Evolutionary conservation across 139 green algal species (phyloP).

Genomic region (Limnomonas spitsbergensis): DNA sequence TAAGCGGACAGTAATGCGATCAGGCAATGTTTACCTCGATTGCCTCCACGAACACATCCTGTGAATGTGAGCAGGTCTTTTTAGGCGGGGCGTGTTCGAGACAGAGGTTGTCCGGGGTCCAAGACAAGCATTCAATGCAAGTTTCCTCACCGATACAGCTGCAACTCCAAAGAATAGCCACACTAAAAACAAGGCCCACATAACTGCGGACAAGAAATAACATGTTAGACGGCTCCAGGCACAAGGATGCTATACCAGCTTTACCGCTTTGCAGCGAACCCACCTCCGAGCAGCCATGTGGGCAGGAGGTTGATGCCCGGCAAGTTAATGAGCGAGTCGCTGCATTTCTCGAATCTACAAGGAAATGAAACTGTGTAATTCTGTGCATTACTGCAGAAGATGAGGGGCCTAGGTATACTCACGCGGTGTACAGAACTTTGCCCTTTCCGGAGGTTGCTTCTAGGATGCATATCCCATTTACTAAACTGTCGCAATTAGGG

Average conservation of each 20-base stretch:
- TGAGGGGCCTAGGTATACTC: background rate
- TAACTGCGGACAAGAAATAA: constrained; percentile 22
- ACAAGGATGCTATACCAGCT: constrained; percentile 10
- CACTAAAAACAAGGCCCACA: constrained; percentile 14
- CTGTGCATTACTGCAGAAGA: background rate
- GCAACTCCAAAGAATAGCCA: constrained; percentile 33
- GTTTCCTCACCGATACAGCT: constrained; percentile 15
- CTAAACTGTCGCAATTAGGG: background rate
- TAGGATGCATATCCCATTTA: background rate
- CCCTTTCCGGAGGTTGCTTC: background rate
- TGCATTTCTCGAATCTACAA: constrained; percentile 9
- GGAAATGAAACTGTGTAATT: background rate
- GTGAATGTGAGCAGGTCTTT: background rate
- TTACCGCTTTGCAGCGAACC: background rate
- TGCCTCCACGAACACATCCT: constrained; percentile 42
- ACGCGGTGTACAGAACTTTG: background rate
- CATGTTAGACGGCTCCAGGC: background rate
- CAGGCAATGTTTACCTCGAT: constrained; percentile 32
- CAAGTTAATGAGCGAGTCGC: constrained; percentile 9
- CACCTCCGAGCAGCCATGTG: constrained; percentile 18
- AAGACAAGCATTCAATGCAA: background rate
- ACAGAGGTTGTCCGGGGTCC: too few relatives aligned
- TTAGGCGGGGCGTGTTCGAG: background rate
- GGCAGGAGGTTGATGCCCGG: constrained; percentile 29
- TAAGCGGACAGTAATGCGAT: background rate